A percentile compares a stretch with the other conserved stretches of the same genome.
phyloP scores from a whole-genome alignment of 148 eudicot species.

The Rhododendron henanense region DNA sequence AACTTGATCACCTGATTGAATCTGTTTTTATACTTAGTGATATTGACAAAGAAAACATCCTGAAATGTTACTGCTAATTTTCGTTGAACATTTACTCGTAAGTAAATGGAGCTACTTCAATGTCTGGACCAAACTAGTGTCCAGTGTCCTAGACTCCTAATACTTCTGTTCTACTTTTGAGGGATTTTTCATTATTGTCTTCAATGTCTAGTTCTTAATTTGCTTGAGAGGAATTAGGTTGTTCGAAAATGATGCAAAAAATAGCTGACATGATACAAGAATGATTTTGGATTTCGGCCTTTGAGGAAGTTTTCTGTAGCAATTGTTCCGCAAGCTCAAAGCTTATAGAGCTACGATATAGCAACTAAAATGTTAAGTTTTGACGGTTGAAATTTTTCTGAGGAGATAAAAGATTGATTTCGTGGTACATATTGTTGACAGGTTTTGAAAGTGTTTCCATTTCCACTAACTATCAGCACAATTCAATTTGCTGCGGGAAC shows the following conservation, averaged over 20 bases:
- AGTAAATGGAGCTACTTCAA: neutral
- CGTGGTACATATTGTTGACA: conserved; percentile 21
- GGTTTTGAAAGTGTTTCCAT: conserved; percentile 81
- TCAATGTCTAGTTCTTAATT: neutral
- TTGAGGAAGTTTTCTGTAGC: neutral
- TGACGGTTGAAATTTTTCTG: neutral
- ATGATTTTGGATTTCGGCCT: neutral
- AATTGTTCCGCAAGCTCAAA: neutral
- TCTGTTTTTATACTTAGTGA: neutral
- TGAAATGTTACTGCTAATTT: neutral
- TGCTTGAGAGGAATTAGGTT: neutral
- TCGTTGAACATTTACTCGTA: neutral
- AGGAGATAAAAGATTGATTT: neutral
- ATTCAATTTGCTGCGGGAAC: conserved; percentile 83
- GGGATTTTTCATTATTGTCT: neutral
- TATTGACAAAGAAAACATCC: neutral
- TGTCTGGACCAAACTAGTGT: neutral
- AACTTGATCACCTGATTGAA: neutral
- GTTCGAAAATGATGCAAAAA: neutral
- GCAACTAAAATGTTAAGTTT: neutral
- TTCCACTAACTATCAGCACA: conserved; percentile 63
- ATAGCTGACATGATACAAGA: neutral
- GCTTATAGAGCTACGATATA: neutral
- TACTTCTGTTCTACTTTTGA: neutral
- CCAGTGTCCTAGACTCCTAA: neutral